A percentile compares a stretch with the other conserved stretches of the same genome.
phyloP scores from a whole-genome alignment of 108 stramenopile species.

The Epithemia pelagica region DNA sequence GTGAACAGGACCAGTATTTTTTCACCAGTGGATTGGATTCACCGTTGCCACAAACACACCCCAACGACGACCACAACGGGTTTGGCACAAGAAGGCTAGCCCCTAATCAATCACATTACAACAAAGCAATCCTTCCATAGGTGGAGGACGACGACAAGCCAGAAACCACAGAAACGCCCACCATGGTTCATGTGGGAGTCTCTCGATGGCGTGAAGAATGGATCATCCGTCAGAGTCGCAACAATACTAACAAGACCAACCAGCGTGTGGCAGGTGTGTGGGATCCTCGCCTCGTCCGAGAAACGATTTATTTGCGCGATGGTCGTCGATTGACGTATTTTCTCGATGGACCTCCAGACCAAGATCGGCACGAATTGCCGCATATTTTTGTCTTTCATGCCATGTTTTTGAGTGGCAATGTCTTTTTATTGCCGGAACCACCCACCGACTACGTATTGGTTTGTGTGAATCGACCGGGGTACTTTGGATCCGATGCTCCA shows the following conservation, averaged over 20 bases:
- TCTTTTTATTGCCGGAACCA: conserved; percentile 3
- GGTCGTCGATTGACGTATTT: conserved; percentile 9
- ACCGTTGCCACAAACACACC: no score
- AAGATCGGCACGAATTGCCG: conserved; percentile 1
- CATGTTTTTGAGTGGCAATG: conserved; percentile 15
- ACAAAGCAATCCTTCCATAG: no score
- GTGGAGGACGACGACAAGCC: no score
- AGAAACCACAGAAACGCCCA: no score
- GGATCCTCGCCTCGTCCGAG: background rate
- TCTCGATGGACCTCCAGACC: background rate
- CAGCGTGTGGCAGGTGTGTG: conserved; percentile 10
- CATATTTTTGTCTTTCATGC: conserved; percentile 19
- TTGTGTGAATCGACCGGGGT: conserved; percentile 18
- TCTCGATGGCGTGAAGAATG: conserved; percentile 9
- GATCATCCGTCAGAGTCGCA: background rate
- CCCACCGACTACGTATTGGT: conserved; percentile 8
- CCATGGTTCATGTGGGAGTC: conserved; percentile 1
- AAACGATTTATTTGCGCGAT: conserved; percentile 1
- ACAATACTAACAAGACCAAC: no score
- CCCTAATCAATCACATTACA: no score
- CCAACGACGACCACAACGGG: no score
- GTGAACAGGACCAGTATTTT: no score
- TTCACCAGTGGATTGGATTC: no score
- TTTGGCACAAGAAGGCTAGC: no score
- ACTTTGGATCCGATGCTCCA: conserved; percentile 10